phyloP scores from a whole-genome alignment of 2,329 filamentous ascomycete species.

The Camillea tinctor region DNA sequence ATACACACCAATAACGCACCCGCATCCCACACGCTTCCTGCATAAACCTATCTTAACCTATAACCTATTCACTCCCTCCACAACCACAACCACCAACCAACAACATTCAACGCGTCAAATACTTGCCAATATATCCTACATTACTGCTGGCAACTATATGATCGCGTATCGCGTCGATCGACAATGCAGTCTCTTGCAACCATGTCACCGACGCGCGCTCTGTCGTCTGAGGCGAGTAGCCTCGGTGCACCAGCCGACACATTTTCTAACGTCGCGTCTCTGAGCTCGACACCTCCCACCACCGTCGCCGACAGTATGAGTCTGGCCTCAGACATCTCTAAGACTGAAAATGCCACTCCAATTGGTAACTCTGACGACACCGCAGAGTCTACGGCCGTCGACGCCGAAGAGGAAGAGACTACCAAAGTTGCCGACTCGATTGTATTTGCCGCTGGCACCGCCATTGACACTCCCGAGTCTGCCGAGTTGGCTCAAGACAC shows the following conservation, averaged over 20 bases:
- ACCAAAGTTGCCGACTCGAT: slow-evolving; percentile 27
- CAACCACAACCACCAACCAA: slow-evolving; percentile 24
- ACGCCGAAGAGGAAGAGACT: no score
- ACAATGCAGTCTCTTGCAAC: slow-evolving; percentile 24
- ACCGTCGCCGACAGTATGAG: slow-evolving; percentile 63
- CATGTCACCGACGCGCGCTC: slow-evolving; percentile 28
- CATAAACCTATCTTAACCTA: slow-evolving; percentile 14
- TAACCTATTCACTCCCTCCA: slow-evolving; percentile 15
- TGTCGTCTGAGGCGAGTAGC: slow-evolving; percentile 31
- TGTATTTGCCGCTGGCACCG: slow-evolving; percentile 21
- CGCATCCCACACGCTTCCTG: background rate
- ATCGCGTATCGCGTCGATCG: slow-evolving; percentile 17
- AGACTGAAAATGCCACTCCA: slow-evolving; percentile 57
- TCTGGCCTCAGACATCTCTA: slow-evolving; percentile 57
- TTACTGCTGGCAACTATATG: slow-evolving; percentile 17
- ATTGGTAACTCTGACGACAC: slow-evolving; percentile 42
- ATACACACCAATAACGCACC: no score
- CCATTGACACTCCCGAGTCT: slow-evolving; percentile 9
- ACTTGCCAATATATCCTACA: slow-evolving; percentile 12
- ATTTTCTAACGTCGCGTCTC: slow-evolving; percentile 53
- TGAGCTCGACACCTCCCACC: slow-evolving; percentile 64
- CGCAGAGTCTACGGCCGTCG: slow-evolving; percentile 21
- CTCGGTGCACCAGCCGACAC: slow-evolving; percentile 36
- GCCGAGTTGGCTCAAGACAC: slow-evolving; percentile 8
- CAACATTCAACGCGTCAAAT: slow-evolving; percentile 27